A percentile compares a stretch with the other conserved stretches of the same genome.
These are phyloP conservation scores for Haplosporangium gracile DNA, from an alignment of 192 early-diverging fungal genomes.

Conservation along the genomic window DNA sequence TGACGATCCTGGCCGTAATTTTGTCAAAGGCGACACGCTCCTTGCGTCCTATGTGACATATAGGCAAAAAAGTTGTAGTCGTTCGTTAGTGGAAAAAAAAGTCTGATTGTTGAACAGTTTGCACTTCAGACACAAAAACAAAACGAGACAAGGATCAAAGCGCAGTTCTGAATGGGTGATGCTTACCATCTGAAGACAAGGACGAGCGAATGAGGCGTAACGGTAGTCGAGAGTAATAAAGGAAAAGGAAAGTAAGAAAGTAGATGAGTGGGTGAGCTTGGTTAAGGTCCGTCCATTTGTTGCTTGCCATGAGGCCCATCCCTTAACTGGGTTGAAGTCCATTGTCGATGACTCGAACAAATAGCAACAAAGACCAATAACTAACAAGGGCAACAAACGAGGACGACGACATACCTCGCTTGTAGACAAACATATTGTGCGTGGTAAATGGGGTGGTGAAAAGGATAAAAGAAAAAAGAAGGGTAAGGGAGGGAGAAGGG, in stretches of 20 bases:
- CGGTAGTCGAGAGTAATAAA: background rate
- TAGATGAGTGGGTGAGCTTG: background rate
- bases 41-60: conserved; percentile 68
- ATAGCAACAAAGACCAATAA: too few species aligned
- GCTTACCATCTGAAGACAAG: conserved; percentile 38
- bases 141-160: background rate
- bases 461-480: background rate
- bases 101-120: background rate
- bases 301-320: background rate
- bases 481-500: background rate
- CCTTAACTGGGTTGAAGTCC: background rate
- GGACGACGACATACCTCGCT: conserved; percentile 30
- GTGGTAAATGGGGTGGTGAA: background rate
- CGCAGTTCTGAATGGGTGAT: background rate
- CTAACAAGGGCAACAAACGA: background rate
- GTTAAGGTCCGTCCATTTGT: background rate
- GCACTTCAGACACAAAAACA: background rate
- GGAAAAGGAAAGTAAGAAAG: background rate
- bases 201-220: background rate
- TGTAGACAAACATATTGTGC: conserved; percentile 48
- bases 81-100: background rate
- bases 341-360: background rate
- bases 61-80: background rate
- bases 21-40: conserved; percentile 98
- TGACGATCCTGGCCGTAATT: conserved; percentile 93